Base-by-base conservation (phyloP, 2,329 filamentous ascomycete species). In the Akanthomyces uredinophilus region DNA sequence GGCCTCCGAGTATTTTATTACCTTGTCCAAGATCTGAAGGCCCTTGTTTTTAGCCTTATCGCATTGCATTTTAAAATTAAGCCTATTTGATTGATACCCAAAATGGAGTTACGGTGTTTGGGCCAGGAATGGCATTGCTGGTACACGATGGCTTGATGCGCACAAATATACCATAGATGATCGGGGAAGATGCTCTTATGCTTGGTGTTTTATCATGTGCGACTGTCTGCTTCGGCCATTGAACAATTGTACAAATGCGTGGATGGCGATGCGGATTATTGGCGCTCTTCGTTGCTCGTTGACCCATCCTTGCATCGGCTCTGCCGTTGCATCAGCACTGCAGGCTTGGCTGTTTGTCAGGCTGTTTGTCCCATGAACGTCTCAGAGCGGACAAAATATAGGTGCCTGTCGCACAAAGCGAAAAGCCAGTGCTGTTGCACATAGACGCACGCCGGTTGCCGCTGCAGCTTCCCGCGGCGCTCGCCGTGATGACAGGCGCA, bases 1-100 rank as follows among this genome's bases (percentile, higher is more conserved):
- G 95, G 95, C 35, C 84, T 99, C 14, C 87, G 95, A 55, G 95
- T 99, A 3, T 99, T 99, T 77, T 99, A 99, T 81, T 99, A 99
- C 73, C 87, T 99, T 8, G 94, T 98, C 5, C 95, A 99, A 73
- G 95, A 99, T 73, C 79, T 99, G 29, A 99, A 98, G 78, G 95
- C 95, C 0, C 81, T 99, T 43, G 92, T 99, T 3, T 99, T 99
- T 76, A 97, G 94, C 60, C 78, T 99, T 67, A 99, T 98, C 70
- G 91, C 92, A 2, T 83, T 99, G 66, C 95, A 99, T 79, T 99
- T 99, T 82, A 99, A 99, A 88, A 91, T 91, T 75, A 91, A 91
- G 79, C 88, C 88, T 3, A 91, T 91, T 68, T 90, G 74, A 75
- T 62, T 54, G 44, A 51, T 44, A 50, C 54, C 54, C 58, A 29